Evolutionary conservation across 148 eudicot genomes (phyloP).

Genomic region (Euryodendron excelsum): DNA sequence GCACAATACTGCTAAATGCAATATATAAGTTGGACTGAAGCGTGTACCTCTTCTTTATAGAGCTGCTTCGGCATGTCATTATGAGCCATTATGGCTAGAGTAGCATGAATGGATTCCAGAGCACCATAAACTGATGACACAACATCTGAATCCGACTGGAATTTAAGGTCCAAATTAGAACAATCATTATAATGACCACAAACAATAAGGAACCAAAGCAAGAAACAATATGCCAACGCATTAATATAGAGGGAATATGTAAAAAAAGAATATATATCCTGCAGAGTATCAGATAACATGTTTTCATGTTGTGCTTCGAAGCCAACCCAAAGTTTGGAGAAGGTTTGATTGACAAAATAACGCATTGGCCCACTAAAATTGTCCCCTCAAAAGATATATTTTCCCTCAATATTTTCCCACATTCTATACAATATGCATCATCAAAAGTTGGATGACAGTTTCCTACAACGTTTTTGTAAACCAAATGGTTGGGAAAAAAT

Average conservation of each 20-base stretch:
- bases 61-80: slow-evolving; percentile 86
- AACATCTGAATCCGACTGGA: slow-evolving; percentile 78
- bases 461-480: background rate
- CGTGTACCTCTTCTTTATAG: slow-evolving; percentile 84
- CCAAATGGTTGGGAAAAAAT: background rate
- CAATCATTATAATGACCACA: slow-evolving; percentile 3
- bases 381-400: background rate
- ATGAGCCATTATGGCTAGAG: slow-evolving; percentile 74
- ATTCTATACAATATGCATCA: background rate
- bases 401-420: background rate
- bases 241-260: background rate
- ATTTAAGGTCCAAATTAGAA: background rate
- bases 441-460: background rate
- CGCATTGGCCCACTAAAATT: background rate
- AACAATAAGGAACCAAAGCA: background rate
- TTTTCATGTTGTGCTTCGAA: background rate
- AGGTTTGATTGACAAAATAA: background rate
- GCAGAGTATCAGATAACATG: too few species aligned
- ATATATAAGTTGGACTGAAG: slow-evolving; percentile 1
- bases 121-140: slow-evolving; percentile 61
- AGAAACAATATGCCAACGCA: background rate
- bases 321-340: background rate
- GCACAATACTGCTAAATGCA: background rate
- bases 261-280: too few species aligned
- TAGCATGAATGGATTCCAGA: slow-evolving; percentile 89